Base-by-base conservation (phyloP, 495 filamentous ascomycete genomes). In the Annulohypoxylon maeteangense region DNA sequence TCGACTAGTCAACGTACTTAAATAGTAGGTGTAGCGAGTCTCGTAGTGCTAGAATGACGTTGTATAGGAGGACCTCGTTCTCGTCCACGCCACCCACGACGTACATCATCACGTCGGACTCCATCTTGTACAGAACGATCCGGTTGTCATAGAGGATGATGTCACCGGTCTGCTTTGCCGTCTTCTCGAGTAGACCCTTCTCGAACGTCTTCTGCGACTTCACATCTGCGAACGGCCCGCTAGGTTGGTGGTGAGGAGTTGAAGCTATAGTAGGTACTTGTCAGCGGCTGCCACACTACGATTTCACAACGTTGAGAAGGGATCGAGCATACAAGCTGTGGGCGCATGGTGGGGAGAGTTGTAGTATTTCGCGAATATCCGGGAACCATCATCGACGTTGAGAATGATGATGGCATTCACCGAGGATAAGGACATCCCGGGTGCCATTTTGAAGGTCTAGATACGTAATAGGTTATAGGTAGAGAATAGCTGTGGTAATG, bases 351-450 rank as follows among this genome's bases (percentile, higher is more conserved):
- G 95, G 55, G 93, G 95, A 54, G 93, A 86, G 64, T 86, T 91
- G 87, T 95, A 99, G 88, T 98, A 99, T 83, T 97, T 97, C 55
- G 93, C 86, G 79, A 97, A 93, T 83, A 99, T 92, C 74, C 95
- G 90, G 65, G 91, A 91, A 74, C 91, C 90, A 75, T 98, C 94
- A 77, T 95, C 90, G 67, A 91, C 89, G 74, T 89, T 91, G 82
- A 98, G 91, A 78, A 97, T 88, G 79, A 98, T 87, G 82, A 98
- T 90, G 72, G 94, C 94, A 78, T 94, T 94, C 74, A 98, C 90
- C 75, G 93, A 92, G 84, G 95, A 95, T 67, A 98, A 89, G 64
- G 93, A 93, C 79, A 98, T 89, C 76, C 82, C 82, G 44, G 83
- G 81, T 29, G 81, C 77, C 83, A 85, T 85, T 5, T 70, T 78